These are phyloP conservation scores for Coniochaeta pulveracea DNA, from an alignment of 2,329 filamentous ascomycete species.

Conservation along the genomic window DNA sequence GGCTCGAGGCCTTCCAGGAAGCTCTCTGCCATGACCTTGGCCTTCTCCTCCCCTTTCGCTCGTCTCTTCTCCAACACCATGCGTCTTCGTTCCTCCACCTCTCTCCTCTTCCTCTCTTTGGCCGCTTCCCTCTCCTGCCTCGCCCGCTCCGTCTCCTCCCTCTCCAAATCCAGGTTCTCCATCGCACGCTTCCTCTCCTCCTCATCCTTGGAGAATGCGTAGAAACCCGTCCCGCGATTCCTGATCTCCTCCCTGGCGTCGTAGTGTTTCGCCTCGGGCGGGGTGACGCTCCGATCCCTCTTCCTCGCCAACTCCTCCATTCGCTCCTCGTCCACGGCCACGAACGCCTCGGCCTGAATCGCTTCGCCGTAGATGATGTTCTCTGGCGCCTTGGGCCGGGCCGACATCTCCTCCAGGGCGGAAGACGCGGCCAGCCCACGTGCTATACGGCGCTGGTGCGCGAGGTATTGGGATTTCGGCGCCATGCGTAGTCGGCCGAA, in stretches of 20 bases:
- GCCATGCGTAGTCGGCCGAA: slow-evolving; percentile 74
- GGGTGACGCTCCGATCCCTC: slow-evolving; percentile 69
- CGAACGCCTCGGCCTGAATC: slow-evolving; percentile 75
- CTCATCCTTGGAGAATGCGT: slow-evolving; percentile 73
- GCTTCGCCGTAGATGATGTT: slow-evolving; percentile 77
- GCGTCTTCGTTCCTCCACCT: slow-evolving; percentile 47
- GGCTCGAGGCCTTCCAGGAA: slow-evolving; percentile 52
- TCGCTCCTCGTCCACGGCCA: slow-evolving; percentile 55
- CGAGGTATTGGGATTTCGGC: slow-evolving; percentile 56
- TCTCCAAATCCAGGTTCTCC: slow-evolving; percentile 56
- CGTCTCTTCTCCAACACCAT: slow-evolving; percentile 27
- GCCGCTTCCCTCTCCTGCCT: slow-evolving; percentile 43
- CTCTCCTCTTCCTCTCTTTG: slow-evolving; percentile 44
- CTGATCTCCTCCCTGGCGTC: slow-evolving; percentile 75
- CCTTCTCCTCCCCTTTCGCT: slow-evolving; percentile 47
- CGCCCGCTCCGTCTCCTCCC: slow-evolving; percentile 55
- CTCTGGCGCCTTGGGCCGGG: slow-evolving; percentile 52
- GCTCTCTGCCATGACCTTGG: slow-evolving; percentile 58
- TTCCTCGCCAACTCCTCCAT: slow-evolving; percentile 73
- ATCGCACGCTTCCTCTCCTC: slow-evolving; percentile 59
- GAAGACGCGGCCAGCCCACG: slow-evolving; percentile 38
- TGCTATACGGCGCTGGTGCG: slow-evolving; percentile 47
- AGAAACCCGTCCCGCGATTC: slow-evolving; percentile 84
- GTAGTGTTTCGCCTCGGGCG: slow-evolving; percentile 74
- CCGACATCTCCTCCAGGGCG: slow-evolving; percentile 58